Conservation (phyloP, 495 filamentous ascomycete species). For the Hypomontagnella monticulosa region DNA sequence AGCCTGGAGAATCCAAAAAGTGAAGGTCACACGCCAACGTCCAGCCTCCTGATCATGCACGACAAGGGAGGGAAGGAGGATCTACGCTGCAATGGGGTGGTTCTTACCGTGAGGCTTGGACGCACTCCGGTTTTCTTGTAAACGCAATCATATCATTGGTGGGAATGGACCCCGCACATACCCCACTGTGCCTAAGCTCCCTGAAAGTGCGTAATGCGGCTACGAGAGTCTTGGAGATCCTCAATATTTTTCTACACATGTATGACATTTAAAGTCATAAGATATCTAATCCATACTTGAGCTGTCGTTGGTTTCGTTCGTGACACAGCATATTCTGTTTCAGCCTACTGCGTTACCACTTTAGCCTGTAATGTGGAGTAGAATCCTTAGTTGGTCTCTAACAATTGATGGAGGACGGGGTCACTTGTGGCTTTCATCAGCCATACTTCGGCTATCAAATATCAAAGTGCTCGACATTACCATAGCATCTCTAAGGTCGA, state of each 20-base stretch:
- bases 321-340: neutral
- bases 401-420: too few species aligned
- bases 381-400: too few species aligned
- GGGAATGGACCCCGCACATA: slow-evolving; percentile 1
- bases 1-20: slow-evolving; percentile 11
- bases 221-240: slow-evolving; percentile 13
- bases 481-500: too few species aligned
- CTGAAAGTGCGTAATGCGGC: slow-evolving; percentile 23
- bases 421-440: too few species aligned
- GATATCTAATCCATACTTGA: neutral
- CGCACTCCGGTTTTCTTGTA: slow-evolving; percentile 8
- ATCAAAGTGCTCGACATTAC: too few species aligned
- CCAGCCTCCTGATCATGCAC: slow-evolving; percentile 42
- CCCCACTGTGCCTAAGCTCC: slow-evolving; percentile 11
- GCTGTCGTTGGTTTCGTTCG: neutral
- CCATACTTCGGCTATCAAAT: too few species aligned
- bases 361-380: too few species aligned
- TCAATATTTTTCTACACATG: neutral
- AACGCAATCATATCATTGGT: neutral
- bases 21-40: slow-evolving; percentile 37
- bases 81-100: slow-evolving; percentile 28
- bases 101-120: slow-evolving; percentile 27
- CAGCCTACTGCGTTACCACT: too few species aligned
- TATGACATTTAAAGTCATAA: too few species aligned
- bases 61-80: slow-evolving; percentile 21